Base-by-base conservation (phyloP, 768 basidiomycete genomes). In the Kwoniella sp. region DNA sequence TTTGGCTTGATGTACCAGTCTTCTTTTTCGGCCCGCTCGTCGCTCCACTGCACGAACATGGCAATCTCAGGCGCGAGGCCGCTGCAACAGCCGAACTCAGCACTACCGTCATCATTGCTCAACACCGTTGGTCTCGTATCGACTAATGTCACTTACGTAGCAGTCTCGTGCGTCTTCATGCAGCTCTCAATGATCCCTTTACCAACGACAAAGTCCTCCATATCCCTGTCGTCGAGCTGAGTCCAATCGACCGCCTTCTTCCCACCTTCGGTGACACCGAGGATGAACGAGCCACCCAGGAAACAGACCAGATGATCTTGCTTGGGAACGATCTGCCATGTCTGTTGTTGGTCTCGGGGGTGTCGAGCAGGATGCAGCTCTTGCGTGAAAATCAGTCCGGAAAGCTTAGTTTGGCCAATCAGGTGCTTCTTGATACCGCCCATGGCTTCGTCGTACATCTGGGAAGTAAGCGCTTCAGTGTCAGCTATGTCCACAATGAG, bases 231-330 rank as follows among this genome's bases (percentile, higher is more conserved):
- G 0, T 88, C 83, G n/a, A 93, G 83, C 67, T 91, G 85, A 1
- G 83, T 82, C n/a, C 82, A 79, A 26, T 82, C 83, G 26, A 71
- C 56, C 30, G 47, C 53, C 26, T 72, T 53, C 22, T 57, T 66
- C 0, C 74, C 69, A 20, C 79, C 78, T 52, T 80, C 79, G 2
- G 90, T 90, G 15, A 92, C 90, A 13, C 94, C 93, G 2, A 98
- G 86, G 85, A 98, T 87, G 61, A 98, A 86, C 0, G 91, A 91
- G 2, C 93, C 94, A 22, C 89, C 92, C 34, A 98, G 83, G 86
- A 96, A 98, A 82, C 94, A 97, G 2, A 91, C 93, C 34, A 98
- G 86, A 77, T 96, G 94, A 76, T 98, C 94, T 82, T 97, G 94
- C 77, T 96, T 95, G 11, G 90, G 90, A 11, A 84, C 84, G 28